Percentiles rank a stretch among this genome's conserved stretches.
phyloP scores from a whole-genome alignment of 176 grass and related monocot species.

The Oryza brachyantha region DNA sequence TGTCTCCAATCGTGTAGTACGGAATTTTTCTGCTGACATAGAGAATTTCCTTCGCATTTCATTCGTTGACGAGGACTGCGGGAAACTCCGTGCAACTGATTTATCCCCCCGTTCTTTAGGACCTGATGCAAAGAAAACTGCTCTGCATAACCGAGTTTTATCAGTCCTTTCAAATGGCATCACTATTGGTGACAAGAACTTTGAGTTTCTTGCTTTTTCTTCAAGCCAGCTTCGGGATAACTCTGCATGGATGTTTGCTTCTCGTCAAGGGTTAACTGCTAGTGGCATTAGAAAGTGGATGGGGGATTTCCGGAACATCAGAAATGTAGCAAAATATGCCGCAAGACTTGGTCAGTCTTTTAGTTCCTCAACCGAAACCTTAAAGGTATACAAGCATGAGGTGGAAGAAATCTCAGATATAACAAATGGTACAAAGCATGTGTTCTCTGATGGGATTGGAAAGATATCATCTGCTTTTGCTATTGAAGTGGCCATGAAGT shows the following conservation, averaged over 20 bases:
- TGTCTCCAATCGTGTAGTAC: slow-evolving; percentile 86
- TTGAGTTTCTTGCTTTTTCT: slow-evolving; percentile 95
- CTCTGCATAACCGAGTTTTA: slow-evolving; percentile 65
- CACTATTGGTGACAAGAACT: slow-evolving; percentile 69
- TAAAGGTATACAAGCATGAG: slow-evolving; percentile 50
- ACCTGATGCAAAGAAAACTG: slow-evolving; percentile 40
- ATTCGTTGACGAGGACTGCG: slow-evolving; percentile 85
- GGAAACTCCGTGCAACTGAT: slow-evolving; percentile 69
- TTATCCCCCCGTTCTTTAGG: slow-evolving; percentile 55
- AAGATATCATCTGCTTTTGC: slow-evolving; percentile 85
- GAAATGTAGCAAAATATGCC: slow-evolving; percentile 95
- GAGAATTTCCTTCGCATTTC: slow-evolving; percentile 87
- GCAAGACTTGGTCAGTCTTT: slow-evolving; percentile 92
- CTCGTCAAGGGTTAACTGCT: slow-evolving; percentile 48
- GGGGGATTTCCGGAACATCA: slow-evolving; percentile 66
- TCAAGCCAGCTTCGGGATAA: slow-evolving; percentile 94
- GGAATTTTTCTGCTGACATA: slow-evolving; percentile 45
- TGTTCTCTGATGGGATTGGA: slow-evolving; percentile 93
- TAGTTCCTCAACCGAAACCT: slow-evolving; percentile 80
- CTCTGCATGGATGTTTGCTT: slow-evolving; percentile 95
- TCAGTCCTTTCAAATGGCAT: slow-evolving; percentile 74
- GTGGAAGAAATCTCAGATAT: slow-evolving; percentile 70
- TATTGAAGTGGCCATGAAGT: slow-evolving; percentile 63
- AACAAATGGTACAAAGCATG: slow-evolving; percentile 43
- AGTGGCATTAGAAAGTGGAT: slow-evolving; percentile 74